Conservation (phyloP, 108 stramenopile species). For the Cafeteria roenbergensis region DNA sequence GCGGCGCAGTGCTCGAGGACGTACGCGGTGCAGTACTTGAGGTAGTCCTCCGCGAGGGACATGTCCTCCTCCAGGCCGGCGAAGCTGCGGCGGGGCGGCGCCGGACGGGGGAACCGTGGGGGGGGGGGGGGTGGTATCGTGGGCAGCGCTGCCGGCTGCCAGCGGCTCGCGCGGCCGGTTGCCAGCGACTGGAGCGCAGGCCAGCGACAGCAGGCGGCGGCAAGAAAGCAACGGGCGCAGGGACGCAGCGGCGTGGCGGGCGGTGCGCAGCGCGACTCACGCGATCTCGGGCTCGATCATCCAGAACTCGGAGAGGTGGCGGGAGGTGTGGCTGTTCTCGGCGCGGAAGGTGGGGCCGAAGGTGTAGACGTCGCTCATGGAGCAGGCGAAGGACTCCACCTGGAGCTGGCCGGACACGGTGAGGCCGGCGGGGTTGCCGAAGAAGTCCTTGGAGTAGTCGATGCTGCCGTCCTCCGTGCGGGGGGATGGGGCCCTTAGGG, state of each 20-base stretch:
- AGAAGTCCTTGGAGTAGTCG: slow-evolving; percentile 62
- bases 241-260: no score
- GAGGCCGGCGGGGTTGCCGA: slow-evolving; percentile 53
- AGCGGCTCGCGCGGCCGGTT: no score
- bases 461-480: slow-evolving; percentile 34
- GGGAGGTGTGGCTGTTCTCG: slow-evolving; percentile 79
- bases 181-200: no score
- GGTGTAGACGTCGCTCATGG: slow-evolving; percentile 78
- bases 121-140: no score
- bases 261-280: no score
- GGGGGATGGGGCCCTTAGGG: slow-evolving; percentile 35
- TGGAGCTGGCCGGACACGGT: slow-evolving; percentile 83
- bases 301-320: slow-evolving; percentile 84
- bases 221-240: no score
- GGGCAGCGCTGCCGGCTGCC: no score
- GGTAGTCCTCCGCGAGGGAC: slow-evolving; percentile 75
- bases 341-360: slow-evolving; percentile 83
- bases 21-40: slow-evolving; percentile 73
- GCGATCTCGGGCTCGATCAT: slow-evolving; percentile 84
- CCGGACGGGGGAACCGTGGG: no score
- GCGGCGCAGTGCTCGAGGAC: slow-evolving; percentile 66
- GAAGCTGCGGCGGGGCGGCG: no score
- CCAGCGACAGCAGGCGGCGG: no score
- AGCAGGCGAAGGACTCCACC: slow-evolving; percentile 76
- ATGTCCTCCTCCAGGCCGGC: slow-evolving; percentile 62